Conservation (phyloP, 2,329 filamentous ascomycete genomes). For the Didymella pomorum region DNA sequence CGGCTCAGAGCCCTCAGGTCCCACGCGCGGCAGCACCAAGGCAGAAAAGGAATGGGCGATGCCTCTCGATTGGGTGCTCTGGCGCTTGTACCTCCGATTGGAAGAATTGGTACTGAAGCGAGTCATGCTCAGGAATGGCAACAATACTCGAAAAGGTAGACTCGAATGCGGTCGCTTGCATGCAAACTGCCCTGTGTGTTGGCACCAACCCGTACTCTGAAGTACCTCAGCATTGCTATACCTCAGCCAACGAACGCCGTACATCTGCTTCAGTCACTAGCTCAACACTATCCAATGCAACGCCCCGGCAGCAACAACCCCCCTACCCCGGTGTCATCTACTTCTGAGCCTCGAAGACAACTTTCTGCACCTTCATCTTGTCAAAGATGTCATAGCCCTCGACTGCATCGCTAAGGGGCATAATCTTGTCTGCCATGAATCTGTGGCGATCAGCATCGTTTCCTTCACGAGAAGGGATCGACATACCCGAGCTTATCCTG, state of each 20-base stretch:
- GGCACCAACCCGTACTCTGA: neutral
- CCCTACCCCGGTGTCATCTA: conserved; percentile 23
- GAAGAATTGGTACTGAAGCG: neutral
- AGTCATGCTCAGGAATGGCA: conserved; percentile 15
- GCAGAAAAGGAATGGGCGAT: conserved; percentile 16
- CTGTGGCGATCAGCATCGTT: conserved; percentile 31
- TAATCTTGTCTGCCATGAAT: conserved; percentile 63
- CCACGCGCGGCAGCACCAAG: conserved; percentile 18
- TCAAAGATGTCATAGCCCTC: conserved; percentile 63
- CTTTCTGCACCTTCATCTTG: conserved; percentile 62
- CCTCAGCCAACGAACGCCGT: neutral
- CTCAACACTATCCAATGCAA: conserved; percentile 12
- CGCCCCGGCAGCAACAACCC: neutral
- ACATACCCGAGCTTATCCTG: conserved; percentile 58
- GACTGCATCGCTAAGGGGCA: conserved; percentile 59
- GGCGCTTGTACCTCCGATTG: conserved; percentile 18
- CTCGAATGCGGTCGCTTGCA: neutral
- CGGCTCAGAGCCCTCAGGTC: conserved; percentile 15
- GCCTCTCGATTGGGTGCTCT: conserved; percentile 11
- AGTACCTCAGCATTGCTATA: neutral
- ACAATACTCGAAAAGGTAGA: neutral
- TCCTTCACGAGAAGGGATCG: neutral
- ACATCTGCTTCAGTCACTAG: neutral
- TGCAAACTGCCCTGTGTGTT: neutral
- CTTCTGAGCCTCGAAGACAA: conserved; percentile 58